Evolutionary conservation across 345 rosid species (phyloP), one percentile per base, ranked within the genome.

Genomic region (Conringia planisiliqua): DNA sequence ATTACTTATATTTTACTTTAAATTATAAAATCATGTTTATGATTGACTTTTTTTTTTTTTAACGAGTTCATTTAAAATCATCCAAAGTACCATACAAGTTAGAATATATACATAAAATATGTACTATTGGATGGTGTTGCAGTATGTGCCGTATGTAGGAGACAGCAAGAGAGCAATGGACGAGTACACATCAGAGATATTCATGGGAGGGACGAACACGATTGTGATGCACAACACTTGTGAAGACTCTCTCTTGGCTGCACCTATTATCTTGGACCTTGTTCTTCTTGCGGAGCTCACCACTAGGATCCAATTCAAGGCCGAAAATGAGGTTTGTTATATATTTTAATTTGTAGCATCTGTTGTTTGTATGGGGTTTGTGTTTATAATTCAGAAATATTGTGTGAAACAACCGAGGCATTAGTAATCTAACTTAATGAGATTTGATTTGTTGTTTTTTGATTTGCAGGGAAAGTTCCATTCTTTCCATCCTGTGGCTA

Each of bases 121-220:
- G 10, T 46, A 38, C 0, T 11, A 22, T 30, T 70, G 75, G 74
- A 8, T 58, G 51, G 50, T 70, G 52, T 66, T 82, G 73, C 26
- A 93, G 99, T 89, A 95, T 72, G 97, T 95, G 77, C 97, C 97
- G 2, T 92, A 87, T 77, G 97, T 95, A 4, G 97, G 84, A n/a
- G 99, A 95, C 78, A 90, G 97, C 88, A 92, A 95, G 90, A 88
- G 97, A 67, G 99, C 99, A 36, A 89, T 92, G 97, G 99, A 95
- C 74, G 99, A 95, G 81, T 95, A 92, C 85, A 90, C 93, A 36
- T 95, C 99, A 38, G 99, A 95, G 86, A 92, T 92, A 50, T 95
- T 95, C 89, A 86, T 92, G 97, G 99, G 99, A 67, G 99, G 99
- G 38, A 84, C 70, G 79, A 95, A 39, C 90, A 95, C 99, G 3